Percentiles rank a stretch among this genome's conserved stretches.
Evolutionary conservation across 192 early-diverging fungal species (phyloP).

Genomic region (Coemansia sp.): DNA sequence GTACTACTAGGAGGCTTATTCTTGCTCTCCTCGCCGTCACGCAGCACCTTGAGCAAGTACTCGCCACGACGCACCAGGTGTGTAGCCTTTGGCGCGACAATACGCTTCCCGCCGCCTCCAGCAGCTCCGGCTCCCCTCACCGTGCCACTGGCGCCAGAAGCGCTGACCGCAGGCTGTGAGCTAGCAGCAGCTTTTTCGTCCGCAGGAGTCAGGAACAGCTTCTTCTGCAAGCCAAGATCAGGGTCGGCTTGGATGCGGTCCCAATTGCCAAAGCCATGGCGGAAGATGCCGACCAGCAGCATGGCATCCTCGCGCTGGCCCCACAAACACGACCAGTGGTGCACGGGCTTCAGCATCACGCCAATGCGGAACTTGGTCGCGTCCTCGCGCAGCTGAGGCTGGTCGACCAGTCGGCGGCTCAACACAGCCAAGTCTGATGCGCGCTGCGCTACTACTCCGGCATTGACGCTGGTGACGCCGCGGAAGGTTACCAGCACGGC

Average conservation of each 20-base stretch:
- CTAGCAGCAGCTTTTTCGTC: conserved; percentile 53
- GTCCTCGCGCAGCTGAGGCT: conserved; percentile 53
- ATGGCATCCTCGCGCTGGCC: conserved; percentile 91
- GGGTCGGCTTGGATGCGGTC: conserved; percentile 79
- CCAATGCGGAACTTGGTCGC: conserved; percentile 77
- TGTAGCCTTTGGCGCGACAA: conserved; percentile 75
- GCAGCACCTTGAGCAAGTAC: conserved; percentile 83
- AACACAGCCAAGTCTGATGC: conserved; percentile 75
- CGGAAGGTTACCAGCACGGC: conserved; percentile 78
- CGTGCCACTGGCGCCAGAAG: conserved; percentile 14
- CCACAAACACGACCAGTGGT: conserved; percentile 88
- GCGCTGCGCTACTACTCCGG: conserved; percentile 75
- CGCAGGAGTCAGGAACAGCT: conserved; percentile 75
- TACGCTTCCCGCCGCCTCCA: conserved; percentile 35
- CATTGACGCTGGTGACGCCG: conserved; percentile 84
- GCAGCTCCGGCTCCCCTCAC: conserved; percentile 12
- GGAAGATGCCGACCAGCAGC: conserved; percentile 93
- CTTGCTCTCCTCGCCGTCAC: conserved; percentile 63
- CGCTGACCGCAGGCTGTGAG: conserved; percentile 32
- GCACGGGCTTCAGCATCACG: conserved; percentile 78
- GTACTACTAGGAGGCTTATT: conserved; percentile 30
- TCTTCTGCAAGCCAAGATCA: conserved; percentile 76
- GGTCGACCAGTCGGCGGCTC: conserved; percentile 59
- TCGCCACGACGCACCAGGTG: conserved; percentile 91
- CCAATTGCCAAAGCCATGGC: conserved; percentile 95